Base-by-base conservation (phyloP, 768 basidiomycete species). In the Kwoniella dendrophila region DNA sequence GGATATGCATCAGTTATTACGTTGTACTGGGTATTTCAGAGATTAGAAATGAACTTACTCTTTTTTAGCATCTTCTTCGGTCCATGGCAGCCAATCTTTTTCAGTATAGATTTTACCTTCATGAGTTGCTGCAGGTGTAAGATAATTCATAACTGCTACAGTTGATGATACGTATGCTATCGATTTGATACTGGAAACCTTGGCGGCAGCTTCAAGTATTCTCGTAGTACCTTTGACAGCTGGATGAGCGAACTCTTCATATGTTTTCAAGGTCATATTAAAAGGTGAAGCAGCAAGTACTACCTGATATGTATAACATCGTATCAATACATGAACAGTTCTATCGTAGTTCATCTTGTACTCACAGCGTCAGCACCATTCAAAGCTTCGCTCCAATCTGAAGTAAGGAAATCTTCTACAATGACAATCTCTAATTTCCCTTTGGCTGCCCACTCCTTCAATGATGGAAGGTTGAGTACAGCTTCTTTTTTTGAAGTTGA, bases 141-240 rank as follows among this genome's bases (percentile, higher is more conserved):
- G 27, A 40, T 56, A 59, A 54, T 69, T 63, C 2, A 63, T 64
- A 34, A 72, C 51, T 2, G 75, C 59, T 2, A 63, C 64, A 38
- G 70, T 67, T 0, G 70, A 71, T 4, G 68, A 70, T 24, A 69
- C 63, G 20, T 65, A 43, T 22, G 62, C 52, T 41, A 70, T 34
- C 8, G 52, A 43, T 48, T 72, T 73, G 64, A 76, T 52, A 71
- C 67, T 62, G 1, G 53, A 27, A 2, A 64, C 62, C 54, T 70
- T 69, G 12, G 68, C 62, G 27, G 73, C 75, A 47, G 69, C 68
- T 34, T 69, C 55, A 1, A 77, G 20, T 10, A 73, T 36, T 33
- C 65, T 68, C 18, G 40, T 60, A 16, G 75, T 77, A 3, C 71
- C 75, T 29, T 72, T 11, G 2, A 74, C 63, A 4, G 75, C 73